Conservation (phyloP, 2,329 filamentous ascomycete species). For the Emericellopsis atlantica region DNA sequence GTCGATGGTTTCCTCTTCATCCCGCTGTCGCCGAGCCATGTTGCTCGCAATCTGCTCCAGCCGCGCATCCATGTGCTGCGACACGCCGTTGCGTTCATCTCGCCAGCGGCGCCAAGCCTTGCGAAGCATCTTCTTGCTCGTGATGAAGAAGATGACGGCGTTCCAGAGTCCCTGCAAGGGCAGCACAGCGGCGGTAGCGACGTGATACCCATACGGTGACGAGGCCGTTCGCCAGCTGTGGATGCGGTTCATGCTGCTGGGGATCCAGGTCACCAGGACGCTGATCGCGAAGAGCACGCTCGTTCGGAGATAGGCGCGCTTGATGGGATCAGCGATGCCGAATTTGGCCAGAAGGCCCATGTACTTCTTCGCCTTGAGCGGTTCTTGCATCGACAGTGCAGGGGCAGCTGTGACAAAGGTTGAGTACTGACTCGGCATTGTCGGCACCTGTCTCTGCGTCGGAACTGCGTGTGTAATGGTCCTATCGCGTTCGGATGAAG, state of each 20-base stretch:
- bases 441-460: slow-evolving; percentile 6
- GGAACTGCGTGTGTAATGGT: background rate
- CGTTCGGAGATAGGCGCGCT: slow-evolving; percentile 47
- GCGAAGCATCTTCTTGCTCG: slow-evolving; percentile 31
- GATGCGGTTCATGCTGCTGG: slow-evolving; percentile 61
- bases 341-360: slow-evolving; percentile 11
- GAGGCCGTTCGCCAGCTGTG: slow-evolving; percentile 46
- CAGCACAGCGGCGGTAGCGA: slow-evolving; percentile 58
- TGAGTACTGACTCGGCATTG: slow-evolving; percentile 15
- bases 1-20: background rate
- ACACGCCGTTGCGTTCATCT: too few species aligned
- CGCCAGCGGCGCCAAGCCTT: slow-evolving; percentile 1
- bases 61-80: too few species aligned
- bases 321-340: slow-evolving; percentile 37
- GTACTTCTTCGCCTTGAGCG: background rate
- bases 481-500: slow-evolving; percentile 9
- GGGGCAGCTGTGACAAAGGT: slow-evolving; percentile 9
- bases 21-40: background rate
- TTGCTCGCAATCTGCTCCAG: too few species aligned
- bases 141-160: slow-evolving; percentile 61
- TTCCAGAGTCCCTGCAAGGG: slow-evolving; percentile 77
- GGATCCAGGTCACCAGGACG: slow-evolving; percentile 49
- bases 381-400: slow-evolving; percentile 5
- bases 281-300: slow-evolving; percentile 49
- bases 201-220: slow-evolving; percentile 51